Percentiles rank a stretch among this genome's conserved stretches.
phyloP scores from a whole-genome alignment of 306 rosid species.

The Ceratonia siliqua region DNA sequence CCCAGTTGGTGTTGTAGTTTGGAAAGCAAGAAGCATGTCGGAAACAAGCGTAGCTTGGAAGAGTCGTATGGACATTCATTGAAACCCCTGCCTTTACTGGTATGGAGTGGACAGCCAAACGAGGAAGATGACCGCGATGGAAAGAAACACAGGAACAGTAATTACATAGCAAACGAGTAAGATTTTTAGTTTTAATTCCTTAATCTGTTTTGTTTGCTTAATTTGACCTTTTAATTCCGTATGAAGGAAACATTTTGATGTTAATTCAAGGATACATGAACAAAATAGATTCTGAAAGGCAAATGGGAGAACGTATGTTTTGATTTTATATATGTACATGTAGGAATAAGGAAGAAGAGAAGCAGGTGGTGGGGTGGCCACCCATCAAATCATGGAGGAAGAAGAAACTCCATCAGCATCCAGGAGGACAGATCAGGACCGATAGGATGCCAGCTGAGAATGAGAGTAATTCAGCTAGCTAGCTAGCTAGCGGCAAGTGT shows the following conservation, averaged over 20 bases:
- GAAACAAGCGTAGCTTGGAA: conserved; percentile 61
- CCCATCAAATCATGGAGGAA: conserved; percentile 80
- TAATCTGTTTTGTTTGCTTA: no score
- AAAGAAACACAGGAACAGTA: conserved; percentile 40
- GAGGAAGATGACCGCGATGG: conserved; percentile 60
- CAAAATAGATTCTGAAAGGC: neutral
- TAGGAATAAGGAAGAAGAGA: conserved; percentile 45
- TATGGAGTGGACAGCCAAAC: conserved; percentile 71
- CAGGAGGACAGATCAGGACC: no score
- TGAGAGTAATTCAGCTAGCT: no score
- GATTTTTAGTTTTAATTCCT: no score
- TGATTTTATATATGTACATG: neutral
- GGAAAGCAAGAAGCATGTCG: conserved; percentile 34
- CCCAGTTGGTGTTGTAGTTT: neutral
- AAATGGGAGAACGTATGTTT: neutral
- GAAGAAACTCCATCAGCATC: conserved; percentile 49
- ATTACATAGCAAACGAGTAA: conserved; percentile 48
- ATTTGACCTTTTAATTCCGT: neutral
- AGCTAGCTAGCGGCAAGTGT: no score
- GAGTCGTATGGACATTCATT: conserved; percentile 50
- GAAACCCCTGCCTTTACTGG: conserved; percentile 46
- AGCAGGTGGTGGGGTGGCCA: conserved; percentile 82
- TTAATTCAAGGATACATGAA: neutral
- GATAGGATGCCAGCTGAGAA: no score
- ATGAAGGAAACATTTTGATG: conserved; percentile 1